phyloP scores from a whole-genome alignment of 306 rosid genomes.

The Citrullus mucosospermus region DNA sequence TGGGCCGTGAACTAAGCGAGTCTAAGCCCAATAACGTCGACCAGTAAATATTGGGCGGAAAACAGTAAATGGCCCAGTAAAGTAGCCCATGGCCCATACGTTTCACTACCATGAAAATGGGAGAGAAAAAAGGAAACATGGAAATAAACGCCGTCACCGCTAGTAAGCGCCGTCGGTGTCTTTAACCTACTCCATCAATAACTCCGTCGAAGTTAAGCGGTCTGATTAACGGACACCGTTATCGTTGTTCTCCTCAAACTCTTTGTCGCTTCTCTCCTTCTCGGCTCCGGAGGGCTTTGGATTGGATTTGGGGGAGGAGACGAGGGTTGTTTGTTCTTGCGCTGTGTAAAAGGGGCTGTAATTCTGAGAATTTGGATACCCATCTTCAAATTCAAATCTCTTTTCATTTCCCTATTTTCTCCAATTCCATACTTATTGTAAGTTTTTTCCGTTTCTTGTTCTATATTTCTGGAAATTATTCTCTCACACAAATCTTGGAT shows the following conservation, averaged over 20 bases:
- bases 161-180: neutral
- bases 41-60: neutral
- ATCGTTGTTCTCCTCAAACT: conserved; percentile 5
- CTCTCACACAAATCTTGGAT: neutral
- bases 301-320: neutral
- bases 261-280: neutral
- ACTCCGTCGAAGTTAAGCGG: conserved; percentile 6
- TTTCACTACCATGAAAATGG: neutral
- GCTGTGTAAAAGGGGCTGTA: neutral
- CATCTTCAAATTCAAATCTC: neutral
- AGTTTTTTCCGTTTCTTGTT: neutral
- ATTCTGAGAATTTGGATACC: neutral
- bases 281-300: neutral
- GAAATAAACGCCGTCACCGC: conserved; percentile 10
- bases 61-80: neutral
- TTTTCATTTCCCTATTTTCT: neutral
- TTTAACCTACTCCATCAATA: neutral
- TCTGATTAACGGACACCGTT: conserved; percentile 6
- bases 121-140: neutral
- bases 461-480: neutral
- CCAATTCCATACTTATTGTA: neutral
- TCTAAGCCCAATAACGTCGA: neutral
- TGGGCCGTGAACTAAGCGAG: neutral
- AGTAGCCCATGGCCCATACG: neutral
- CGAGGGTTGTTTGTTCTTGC: neutral